These are phyloP conservation scores for Penicillium polonicum DNA, from an alignment of 2,329 filamentous ascomycete species.

Conservation along the genomic window DNA sequence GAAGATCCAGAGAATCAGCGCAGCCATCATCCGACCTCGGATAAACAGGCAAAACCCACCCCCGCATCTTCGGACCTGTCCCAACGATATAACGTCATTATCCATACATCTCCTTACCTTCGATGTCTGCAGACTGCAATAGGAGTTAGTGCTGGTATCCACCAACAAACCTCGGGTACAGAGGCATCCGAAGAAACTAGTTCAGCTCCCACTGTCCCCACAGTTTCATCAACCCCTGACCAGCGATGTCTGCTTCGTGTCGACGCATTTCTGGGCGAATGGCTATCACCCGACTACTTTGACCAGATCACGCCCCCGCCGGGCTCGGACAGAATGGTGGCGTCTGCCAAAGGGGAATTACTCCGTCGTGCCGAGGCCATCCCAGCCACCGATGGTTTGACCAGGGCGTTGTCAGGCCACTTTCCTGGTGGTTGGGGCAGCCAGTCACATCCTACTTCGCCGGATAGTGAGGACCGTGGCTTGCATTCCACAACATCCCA, in stretches of 20 bases:
- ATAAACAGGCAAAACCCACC: constrained; percentile 9
- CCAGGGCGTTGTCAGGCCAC: constrained; percentile 43
- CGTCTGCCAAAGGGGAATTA: constrained; percentile 82
- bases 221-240: constrained; percentile 4
- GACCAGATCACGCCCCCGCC: constrained; percentile 89
- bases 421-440: constrained; percentile 59
- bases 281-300: constrained; percentile 91
- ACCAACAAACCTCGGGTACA: constrained; percentile 39
- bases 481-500: constrained; percentile 3
- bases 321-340: constrained; percentile 80
- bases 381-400: constrained; percentile 43
- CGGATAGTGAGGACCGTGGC: constrained; percentile 27
- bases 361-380: constrained; percentile 69
- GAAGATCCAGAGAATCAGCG: constrained; percentile 7
- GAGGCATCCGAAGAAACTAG: constrained; percentile 14
- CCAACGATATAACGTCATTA: constrained; percentile 61
- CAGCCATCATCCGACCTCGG: constrained; percentile 9
- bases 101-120: constrained; percentile 92
- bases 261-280: constrained; percentile 92
- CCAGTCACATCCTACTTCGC: constrained; percentile 27
- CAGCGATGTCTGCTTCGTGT: constrained; percentile 60
- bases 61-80: constrained; percentile 14
- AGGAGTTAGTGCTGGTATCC: constrained; percentile 80
- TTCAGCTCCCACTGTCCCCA: constrained; percentile 1
- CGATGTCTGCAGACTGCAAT: constrained; percentile 91